These are phyloP conservation scores for Daucus carota DNA, from an alignment of 129 eudicot species.

Conservation along the genomic window DNA sequence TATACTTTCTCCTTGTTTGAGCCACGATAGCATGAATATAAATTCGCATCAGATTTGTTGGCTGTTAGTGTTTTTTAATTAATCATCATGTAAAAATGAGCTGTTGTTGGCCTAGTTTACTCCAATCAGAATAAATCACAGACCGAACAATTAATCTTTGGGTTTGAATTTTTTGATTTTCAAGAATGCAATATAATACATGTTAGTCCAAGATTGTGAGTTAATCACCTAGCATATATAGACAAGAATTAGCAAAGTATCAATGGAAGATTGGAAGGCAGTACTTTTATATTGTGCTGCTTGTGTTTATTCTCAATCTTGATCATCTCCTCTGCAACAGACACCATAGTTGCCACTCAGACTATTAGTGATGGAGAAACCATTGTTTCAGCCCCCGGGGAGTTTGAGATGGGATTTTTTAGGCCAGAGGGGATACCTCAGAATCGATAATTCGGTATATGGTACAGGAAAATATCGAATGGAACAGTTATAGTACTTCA, in stretches of 20 bases:
- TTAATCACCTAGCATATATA: neutral
- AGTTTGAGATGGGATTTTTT: conserved; percentile 16
- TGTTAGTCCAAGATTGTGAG: neutral
- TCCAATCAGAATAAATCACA: no score
- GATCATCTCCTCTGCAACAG: conserved; percentile 3
- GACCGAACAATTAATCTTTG: neutral
- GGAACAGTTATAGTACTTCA: conserved; percentile 8
- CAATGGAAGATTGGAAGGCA: neutral
- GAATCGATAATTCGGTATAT: conserved; percentile 13
- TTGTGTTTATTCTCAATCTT: neutral
- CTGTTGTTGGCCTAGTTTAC: no score
- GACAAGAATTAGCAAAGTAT: neutral
- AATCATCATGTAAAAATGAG: no score
- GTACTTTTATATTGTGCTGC: neutral
- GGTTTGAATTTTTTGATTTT: neutral
- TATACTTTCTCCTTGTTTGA: neutral
- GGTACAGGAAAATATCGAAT: conserved; percentile 12
- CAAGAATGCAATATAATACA: neutral
- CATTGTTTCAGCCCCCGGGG: conserved; percentile 13
- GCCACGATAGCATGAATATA: neutral
- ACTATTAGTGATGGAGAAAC: conserved; percentile 18
- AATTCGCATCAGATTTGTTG: neutral
- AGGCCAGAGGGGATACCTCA: neutral
- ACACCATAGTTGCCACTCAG: conserved; percentile 11
- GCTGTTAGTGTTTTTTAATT: no score